Base-by-base conservation (phyloP, 257 asterid species). In the Ajuga chamaepitys region DNA sequence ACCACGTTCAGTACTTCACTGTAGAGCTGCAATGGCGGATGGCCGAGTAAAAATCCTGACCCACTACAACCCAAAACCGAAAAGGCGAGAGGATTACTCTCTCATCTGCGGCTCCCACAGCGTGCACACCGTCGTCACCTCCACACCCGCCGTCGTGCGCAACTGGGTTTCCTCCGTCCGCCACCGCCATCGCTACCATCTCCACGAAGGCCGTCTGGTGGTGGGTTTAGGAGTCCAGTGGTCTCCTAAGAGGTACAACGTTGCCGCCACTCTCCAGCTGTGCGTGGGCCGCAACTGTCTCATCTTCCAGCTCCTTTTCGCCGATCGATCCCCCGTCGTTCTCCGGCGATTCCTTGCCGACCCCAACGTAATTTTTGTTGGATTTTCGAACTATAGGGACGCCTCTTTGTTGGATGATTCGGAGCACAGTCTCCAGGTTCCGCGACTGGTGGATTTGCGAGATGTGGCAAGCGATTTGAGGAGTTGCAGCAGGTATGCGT, bases 191-290 rank as follows among this genome's bases (percentile, higher is more conserved):
- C 20, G 2, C 45, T 8, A n/a, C n/a, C n/a, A n/a, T n/a, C n/a
- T n/a, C n/a, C n/a, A n/a, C n/a, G n/a, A n/a, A n/a, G n/a, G 46
- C 68, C 46, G 52, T 14, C 25, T 70, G 25, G 63, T 68, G 53
- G 74, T 35, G 3, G 74, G 67, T 0, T 25, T 68, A 4, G 67
- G 67, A n/a, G 67, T 68, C 14, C 67, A 58, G 61, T 68, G 74
- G 74, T 3, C 14, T 2, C 66, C 66, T 24, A 24, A 13, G 0
- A 0, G 4, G 26, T 0, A 1, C 13, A 0, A 40, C 46, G 7
- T n/a, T 21, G 44, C 75, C 40, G 65, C 70, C 22, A 67, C 66
- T 2, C 62, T 74, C 24, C 78, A 73, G 44, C 78, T 73, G 26
- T 73, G 78, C 66, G 66, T 61, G 35, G 69, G 64, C 2, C 46